Base-by-base conservation (phyloP, 2,329 filamentous ascomycete genomes). In the Fusarium buxicola region DNA sequence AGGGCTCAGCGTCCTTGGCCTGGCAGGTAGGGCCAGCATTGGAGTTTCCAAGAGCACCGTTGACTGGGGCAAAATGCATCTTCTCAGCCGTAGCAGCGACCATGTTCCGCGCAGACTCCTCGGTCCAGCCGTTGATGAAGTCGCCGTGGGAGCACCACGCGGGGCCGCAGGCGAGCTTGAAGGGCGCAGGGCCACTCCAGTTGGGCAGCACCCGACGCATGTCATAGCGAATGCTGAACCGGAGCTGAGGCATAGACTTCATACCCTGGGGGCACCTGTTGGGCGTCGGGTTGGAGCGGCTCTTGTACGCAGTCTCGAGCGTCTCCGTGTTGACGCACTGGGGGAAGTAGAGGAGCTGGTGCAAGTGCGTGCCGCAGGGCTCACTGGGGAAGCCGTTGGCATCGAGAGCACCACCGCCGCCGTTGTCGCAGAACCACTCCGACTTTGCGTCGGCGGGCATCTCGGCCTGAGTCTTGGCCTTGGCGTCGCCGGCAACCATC, bases 181-280 rank as follows among this genome's bases (percentile, higher is more conserved):
- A 62, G 1, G 80, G 81, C 1, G 80, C 75, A 0, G 69, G 71
- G 36, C 80, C 80, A 31, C 58, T 73, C 80, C 80, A 82, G 16
- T 77, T 70, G 4, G 80, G 78, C 5, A 82, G 65, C 1, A 69
- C 71, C 40, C 76, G 76, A 52, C 78, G 76, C 7, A 80, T 68
- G 53, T 82, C 80, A 66, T 81, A 82, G 35, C 80, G 77, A 57
- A 81, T 77, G 38, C 75, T 78, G 72, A 82, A 81, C 44, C 80
- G 77, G 8, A 82, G 75, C 64, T 80, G 78, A 5, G 80, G 78
- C 73, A 82, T 82, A 6, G 74, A 72, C 66, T 79, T 79, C 74
- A 77, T 81, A 56, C 75, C 77, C 10, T 64, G 57, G 2, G 80
- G 80, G 59, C 80, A 82, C 30, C 69, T 69, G 60, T 78, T 77